Evolutionary conservation across 805 yeast species (phyloP).

Genomic region (Suhomyces sp.): DNA sequence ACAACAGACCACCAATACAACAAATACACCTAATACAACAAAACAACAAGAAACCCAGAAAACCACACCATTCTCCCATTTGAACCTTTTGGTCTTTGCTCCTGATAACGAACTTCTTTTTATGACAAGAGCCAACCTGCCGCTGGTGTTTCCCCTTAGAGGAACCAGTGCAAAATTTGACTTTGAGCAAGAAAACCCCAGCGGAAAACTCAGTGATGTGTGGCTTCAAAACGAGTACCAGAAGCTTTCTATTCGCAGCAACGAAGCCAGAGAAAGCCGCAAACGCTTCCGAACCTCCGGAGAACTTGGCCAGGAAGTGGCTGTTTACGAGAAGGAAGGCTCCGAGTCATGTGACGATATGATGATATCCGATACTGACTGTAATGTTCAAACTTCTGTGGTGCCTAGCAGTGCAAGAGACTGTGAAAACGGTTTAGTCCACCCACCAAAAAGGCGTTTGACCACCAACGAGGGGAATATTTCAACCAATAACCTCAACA

Average conservation of each 20-base stretch:
- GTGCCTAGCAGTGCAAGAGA: slow-evolving; percentile 1
- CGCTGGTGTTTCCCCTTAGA: slow-evolving; percentile 34
- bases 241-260: slow-evolving; percentile 18
- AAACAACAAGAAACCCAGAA: neutral
- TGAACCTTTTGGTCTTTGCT: neutral
- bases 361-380: slow-evolving; percentile 35
- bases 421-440: slow-evolving; percentile 19
- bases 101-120: neutral
- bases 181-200: slow-evolving; percentile 28
- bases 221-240: slow-evolving; percentile 31
- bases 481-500: neutral
- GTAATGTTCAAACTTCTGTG: slow-evolving; percentile 17
- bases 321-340: slow-evolving; percentile 10
- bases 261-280: slow-evolving; percentile 23
- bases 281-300: slow-evolving; percentile 17
- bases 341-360: slow-evolving; percentile 32
- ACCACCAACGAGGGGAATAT: slow-evolving; percentile 9
- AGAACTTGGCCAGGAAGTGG: slow-evolving; percentile 12
- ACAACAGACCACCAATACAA: neutral
- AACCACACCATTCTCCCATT: no score
- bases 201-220: slow-evolving; percentile 28
- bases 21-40: neutral
- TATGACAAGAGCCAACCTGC: slow-evolving; percentile 8
- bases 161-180: slow-evolving; percentile 29
- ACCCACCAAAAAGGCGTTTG: slow-evolving; percentile 40